Percentiles rank a stretch among this genome's conserved stretches.
These are phyloP conservation scores for Turnera subulata DNA, from an alignment of 345 rosid species.

Conservation along the genomic window DNA sequence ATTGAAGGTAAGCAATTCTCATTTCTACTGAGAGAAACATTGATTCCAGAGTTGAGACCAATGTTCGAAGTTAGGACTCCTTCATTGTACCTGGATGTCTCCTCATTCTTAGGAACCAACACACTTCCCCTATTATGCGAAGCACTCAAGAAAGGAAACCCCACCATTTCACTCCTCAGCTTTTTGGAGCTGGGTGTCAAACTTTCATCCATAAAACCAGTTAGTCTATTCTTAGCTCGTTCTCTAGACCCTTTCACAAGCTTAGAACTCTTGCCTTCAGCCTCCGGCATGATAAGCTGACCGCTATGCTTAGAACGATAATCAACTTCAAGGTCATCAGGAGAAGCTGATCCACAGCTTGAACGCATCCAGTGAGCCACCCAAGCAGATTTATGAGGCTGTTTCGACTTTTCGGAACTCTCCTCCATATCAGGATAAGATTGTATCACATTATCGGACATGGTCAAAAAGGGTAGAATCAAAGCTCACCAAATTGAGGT, in stretches of 20 bases:
- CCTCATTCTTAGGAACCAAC: conserved; percentile 17
- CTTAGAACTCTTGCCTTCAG: conserved; percentile 11
- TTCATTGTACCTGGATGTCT: conserved; percentile 4
- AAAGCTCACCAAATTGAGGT: neutral
- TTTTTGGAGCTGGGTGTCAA: conserved; percentile 13
- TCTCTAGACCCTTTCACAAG: conserved; percentile 20
- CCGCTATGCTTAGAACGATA: conserved; percentile 7
- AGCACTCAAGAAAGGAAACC: conserved; percentile 27
- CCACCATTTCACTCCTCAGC: conserved; percentile 24
- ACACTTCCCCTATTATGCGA: conserved; percentile 12
- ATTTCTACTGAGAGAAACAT: conserved; percentile 8
- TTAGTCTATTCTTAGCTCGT: conserved; percentile 20
- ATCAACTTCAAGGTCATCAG: conserved; percentile 14
- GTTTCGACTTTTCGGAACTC: conserved; percentile 22
- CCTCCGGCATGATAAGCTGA: conserved; percentile 11
- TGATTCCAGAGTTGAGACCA: conserved; percentile 1
- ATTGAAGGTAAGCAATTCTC: neutral
- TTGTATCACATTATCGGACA: conserved; percentile 34
- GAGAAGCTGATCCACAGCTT: conserved; percentile 16
- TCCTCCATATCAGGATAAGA: conserved; percentile 24
- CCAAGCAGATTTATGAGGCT: conserved; percentile 49
- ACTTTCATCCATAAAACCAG: conserved; percentile 21
- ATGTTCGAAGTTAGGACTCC: conserved; percentile 2
- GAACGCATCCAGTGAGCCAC: conserved; percentile 59
- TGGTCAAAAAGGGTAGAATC: conserved; percentile 13